A percentile compares a stretch with the other conserved stretches of the same genome.
Conservation (phyloP, 108 stramenopile species). For the Cyclotella choctawhatcheeana region DNA sequence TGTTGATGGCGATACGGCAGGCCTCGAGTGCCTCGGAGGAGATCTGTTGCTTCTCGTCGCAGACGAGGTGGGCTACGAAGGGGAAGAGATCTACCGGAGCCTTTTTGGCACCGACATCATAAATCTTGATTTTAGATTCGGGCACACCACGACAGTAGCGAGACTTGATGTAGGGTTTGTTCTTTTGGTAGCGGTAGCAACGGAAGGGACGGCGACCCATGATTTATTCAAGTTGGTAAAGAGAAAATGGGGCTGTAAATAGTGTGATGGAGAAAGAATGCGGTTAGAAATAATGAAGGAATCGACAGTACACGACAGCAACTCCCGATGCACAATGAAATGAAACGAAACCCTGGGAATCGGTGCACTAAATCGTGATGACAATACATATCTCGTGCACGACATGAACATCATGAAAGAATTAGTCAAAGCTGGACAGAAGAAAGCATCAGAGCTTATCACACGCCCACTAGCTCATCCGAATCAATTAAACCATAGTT, state of each 20-base stretch:
- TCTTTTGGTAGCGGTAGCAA: constrained; percentile 99
- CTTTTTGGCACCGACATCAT: constrained; percentile 98
- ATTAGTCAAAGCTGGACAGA: background rate
- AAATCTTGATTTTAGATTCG: constrained; percentile 99
- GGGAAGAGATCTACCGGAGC: constrained; percentile 98
- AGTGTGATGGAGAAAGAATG: background rate
- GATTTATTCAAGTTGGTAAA: constrained; percentile 7
- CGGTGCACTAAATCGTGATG: no score
- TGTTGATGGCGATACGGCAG: constrained; percentile 99
- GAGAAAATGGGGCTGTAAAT: background rate
- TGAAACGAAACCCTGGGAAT: constrained; percentile 4
- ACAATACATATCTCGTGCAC: background rate
- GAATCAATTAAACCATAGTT: no score
- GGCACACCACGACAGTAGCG: constrained; percentile 99
- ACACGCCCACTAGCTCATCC: no score
- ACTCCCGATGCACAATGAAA: background rate
- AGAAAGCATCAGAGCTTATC: background rate
- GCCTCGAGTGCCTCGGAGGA: constrained; percentile 99
- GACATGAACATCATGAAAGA: background rate
- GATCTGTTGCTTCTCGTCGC: constrained; percentile 99
- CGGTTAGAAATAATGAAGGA: background rate
- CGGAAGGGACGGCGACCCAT: constrained; percentile 97
- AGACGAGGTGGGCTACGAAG: constrained; percentile 98
- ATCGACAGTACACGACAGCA: no score
- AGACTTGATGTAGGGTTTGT: constrained; percentile 99